These are phyloP conservation scores for Colletotrichum tropicale DNA, from an alignment of 2,329 filamentous ascomycete species.

Conservation along the genomic window DNA sequence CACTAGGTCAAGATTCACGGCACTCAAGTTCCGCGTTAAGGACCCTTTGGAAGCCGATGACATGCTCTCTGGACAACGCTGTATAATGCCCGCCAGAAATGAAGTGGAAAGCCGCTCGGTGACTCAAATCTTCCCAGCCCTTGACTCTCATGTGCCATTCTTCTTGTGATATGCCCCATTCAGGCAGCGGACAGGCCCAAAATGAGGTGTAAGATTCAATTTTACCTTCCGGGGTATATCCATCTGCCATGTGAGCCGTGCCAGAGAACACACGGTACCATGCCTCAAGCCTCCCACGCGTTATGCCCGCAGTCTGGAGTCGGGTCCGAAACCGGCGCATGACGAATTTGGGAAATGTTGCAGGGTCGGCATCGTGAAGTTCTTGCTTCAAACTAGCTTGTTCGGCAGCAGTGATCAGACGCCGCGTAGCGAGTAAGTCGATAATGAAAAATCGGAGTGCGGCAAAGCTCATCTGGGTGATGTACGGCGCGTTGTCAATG, in stretches of 20 bases:
- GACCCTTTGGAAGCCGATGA: not conserved
- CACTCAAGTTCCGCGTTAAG: not conserved
- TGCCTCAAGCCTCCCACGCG: not conserved
- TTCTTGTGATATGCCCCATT: not conserved
- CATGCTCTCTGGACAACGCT: not conserved
- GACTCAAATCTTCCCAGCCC: not conserved
- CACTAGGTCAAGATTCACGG: not conserved
- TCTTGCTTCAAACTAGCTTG: not conserved
- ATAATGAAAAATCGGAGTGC: conserved; percentile 1
- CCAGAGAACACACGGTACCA: not conserved
- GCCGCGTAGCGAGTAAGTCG: not conserved
- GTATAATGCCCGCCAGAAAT: not conserved
- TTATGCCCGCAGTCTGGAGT: not conserved
- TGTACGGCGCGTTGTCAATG: conserved; percentile 1
- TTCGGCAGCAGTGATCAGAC: not conserved
- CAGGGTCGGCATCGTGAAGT: not conserved
- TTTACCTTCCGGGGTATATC: not conserved
- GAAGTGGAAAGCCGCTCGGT: not conserved
- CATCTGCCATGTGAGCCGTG: not conserved
- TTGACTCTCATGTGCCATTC: not conserved
- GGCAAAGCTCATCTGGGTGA: not conserved
- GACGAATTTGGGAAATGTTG: not conserved
- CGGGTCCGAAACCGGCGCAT: not conserved
- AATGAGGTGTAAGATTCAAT: not conserved
- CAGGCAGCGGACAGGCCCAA: not conserved